Percentiles rank a stretch among this genome's conserved stretches.
These are phyloP conservation scores for Oxalis stricta DNA, from an alignment of 441 rosid genomes.

Conservation along the genomic window DNA sequence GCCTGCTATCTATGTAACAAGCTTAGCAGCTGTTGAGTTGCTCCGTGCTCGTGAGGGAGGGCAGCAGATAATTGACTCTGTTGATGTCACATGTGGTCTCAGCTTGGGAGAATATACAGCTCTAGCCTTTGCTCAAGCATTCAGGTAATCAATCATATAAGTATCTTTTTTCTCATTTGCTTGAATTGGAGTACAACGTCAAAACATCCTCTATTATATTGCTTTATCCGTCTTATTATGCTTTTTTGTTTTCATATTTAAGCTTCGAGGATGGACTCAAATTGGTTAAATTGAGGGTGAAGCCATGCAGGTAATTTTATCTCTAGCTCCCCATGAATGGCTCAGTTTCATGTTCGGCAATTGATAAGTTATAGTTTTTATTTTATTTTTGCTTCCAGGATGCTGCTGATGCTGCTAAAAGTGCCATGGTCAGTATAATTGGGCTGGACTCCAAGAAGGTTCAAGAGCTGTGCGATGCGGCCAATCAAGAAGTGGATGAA, in stretches of 20 bases:
- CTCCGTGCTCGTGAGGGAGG: conserved; percentile 84
- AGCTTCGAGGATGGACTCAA: conserved; percentile 96
- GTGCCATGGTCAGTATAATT: conserved; percentile 93
- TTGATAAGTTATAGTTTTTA: background rate
- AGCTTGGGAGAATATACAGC: conserved; percentile 99
- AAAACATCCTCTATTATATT: too few relatives aligned
- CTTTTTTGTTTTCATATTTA: conserved; percentile 8
- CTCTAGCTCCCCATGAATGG: conserved; percentile 1
- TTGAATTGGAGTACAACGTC: background rate
- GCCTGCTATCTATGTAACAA: conserved; percentile 99
- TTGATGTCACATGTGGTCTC: conserved; percentile 91
- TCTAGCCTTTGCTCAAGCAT: conserved; percentile 88
- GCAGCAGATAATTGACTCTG: conserved; percentile 72
- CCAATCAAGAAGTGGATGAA: conserved; percentile 75
- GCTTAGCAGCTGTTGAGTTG: conserved; percentile 92
- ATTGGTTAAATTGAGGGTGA: conserved; percentile 88
- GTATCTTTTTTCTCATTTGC: too few relatives aligned
- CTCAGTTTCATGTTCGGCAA: background rate
- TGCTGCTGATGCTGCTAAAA: conserved; percentile 87
- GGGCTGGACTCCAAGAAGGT: conserved; percentile 81
- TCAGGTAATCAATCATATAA: conserved; percentile 65
- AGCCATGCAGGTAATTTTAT: conserved; percentile 84
- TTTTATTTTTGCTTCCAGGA: conserved; percentile 34
- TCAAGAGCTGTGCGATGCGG: conserved; percentile 81
- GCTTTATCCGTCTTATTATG: conserved; percentile 3